Percentiles rank a stretch among this genome's conserved stretches.
Evolutionary conservation across 2,329 filamentous ascomycete species (phyloP).

Genomic region (Talaromyces verruculosus): DNA sequence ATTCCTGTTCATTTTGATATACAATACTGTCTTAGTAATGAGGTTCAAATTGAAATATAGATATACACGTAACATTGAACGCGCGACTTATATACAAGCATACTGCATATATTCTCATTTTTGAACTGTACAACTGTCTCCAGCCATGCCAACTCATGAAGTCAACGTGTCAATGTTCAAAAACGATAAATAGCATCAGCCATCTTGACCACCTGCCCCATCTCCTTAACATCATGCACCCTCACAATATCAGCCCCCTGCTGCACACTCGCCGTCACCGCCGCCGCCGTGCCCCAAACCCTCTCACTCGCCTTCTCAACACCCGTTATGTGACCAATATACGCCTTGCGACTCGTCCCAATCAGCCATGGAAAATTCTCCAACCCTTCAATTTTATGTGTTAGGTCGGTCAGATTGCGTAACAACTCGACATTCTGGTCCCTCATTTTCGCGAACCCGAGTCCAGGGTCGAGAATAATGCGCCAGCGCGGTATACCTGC

Average conservation of each 20-base stretch:
- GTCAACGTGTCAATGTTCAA: neutral
- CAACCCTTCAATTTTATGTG: slow-evolving; percentile 37
- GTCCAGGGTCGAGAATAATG: slow-evolving; percentile 88
- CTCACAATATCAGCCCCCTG: slow-evolving; percentile 89
- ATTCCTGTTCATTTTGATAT: neutral
- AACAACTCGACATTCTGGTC: slow-evolving; percentile 81
- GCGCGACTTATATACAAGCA: neutral
- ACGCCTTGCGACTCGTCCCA: slow-evolving; percentile 84
- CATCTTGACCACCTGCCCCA: slow-evolving; percentile 81
- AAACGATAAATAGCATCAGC: slow-evolving; percentile 84
- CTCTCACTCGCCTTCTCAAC: slow-evolving; percentile 69
- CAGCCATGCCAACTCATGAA: neutral
- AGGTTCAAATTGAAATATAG: slow-evolving; percentile 1
- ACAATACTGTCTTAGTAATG: slow-evolving; percentile 16
- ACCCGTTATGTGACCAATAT: slow-evolving; percentile 80
- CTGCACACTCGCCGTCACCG: slow-evolving; percentile 79
- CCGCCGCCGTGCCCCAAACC: slow-evolving; percentile 82
- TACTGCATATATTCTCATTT: neutral
- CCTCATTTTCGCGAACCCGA: slow-evolving; percentile 87
- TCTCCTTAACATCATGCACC: slow-evolving; percentile 87
- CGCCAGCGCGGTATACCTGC: slow-evolving; percentile 89
- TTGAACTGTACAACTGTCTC: neutral
- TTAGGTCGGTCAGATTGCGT: slow-evolving; percentile 63
- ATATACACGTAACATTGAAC: neutral
- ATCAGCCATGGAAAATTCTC: slow-evolving; percentile 81